Evolutionary conservation across 345 rosid genomes (phyloP).

Genomic region (Zanthoxylum bungeanum): DNA sequence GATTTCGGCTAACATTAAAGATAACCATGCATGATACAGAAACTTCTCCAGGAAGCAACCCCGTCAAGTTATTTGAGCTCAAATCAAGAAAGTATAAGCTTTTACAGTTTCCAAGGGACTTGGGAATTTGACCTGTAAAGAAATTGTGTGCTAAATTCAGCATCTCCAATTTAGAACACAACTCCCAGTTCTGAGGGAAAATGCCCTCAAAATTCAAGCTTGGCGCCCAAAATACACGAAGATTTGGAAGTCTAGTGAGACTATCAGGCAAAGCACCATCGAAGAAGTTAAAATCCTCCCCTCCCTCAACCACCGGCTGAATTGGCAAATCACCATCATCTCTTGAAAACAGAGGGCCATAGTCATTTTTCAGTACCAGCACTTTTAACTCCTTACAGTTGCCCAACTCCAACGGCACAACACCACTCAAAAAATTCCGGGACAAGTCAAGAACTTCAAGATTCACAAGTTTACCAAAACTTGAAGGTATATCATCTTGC

Average conservation of each 20-base stretch:
- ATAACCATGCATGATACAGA: constrained; percentile 39
- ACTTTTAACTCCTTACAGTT: constrained; percentile 34
- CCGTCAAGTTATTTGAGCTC: constrained; percentile 47
- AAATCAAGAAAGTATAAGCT: constrained; percentile 43
- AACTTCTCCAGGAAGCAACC: constrained; percentile 30
- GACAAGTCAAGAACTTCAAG: constrained; percentile 50
- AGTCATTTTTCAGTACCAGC: constrained; percentile 35
- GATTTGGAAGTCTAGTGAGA: constrained; percentile 32
- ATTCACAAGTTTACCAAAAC: constrained; percentile 30
- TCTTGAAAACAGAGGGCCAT: constrained; percentile 32
- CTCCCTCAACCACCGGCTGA: constrained; percentile 24
- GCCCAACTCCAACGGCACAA: constrained; percentile 39
- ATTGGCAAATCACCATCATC: constrained; percentile 9
- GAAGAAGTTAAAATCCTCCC: constrained; percentile 42
- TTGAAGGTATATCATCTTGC: constrained; percentile 31
- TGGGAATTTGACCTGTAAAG: constrained; percentile 34
- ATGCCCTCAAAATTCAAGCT: constrained; percentile 32
- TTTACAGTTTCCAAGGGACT: constrained; percentile 25
- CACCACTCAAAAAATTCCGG: constrained; percentile 41
- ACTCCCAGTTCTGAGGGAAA: constrained; percentile 33
- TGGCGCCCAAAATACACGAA: constrained; percentile 44
- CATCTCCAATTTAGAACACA: constrained; percentile 33
- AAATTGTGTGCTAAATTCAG: constrained; percentile 42
- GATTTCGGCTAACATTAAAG: constrained; percentile 39
- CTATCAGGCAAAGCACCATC: constrained; percentile 35